phyloP scores from a whole-genome alignment of 2,329 filamentous ascomycete genomes.

The Sporothrix variecibatus region DNA sequence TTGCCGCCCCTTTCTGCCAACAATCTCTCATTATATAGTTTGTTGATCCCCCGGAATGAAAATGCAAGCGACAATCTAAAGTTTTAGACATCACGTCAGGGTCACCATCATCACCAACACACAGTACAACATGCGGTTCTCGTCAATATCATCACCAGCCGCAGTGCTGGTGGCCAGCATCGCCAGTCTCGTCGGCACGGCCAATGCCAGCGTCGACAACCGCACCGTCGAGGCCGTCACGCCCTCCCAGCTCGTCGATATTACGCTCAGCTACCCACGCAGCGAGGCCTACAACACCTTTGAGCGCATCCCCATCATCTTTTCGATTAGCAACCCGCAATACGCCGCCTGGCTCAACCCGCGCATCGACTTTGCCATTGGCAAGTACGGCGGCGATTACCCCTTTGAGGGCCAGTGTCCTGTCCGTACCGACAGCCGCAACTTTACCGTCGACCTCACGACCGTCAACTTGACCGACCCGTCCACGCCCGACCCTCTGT shows the following conservation, averaged over 20 bases:
- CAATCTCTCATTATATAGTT: background rate
- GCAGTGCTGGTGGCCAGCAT: background rate
- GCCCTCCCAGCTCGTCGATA: background rate
- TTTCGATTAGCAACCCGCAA: conserved; percentile 1
- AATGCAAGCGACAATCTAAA: background rate
- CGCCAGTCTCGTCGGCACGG: background rate
- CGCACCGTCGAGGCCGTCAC: background rate
- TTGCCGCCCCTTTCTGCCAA: background rate
- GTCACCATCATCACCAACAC: background rate
- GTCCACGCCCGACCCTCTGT: background rate
- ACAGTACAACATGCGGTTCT: background rate
- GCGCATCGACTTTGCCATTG: conserved; percentile 3
- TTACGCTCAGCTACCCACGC: conserved; percentile 5
- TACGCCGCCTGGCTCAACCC: conserved; percentile 2
- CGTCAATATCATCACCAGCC: background rate
- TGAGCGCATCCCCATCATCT: background rate
- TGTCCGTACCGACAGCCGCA: background rate
- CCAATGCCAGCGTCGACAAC: background rate
- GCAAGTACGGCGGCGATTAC: background rate
- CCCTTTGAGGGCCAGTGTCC: background rate
- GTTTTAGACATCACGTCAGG: background rate
- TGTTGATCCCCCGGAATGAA: background rate
- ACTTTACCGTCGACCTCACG: background rate
- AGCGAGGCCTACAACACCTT: conserved; percentile 9
- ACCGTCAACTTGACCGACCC: background rate